Evolutionary conservation across 108 stramenopile genomes (phyloP), one percentile per base, ranked within the genome.

Genomic region (Nitzschia sp.): DNA sequence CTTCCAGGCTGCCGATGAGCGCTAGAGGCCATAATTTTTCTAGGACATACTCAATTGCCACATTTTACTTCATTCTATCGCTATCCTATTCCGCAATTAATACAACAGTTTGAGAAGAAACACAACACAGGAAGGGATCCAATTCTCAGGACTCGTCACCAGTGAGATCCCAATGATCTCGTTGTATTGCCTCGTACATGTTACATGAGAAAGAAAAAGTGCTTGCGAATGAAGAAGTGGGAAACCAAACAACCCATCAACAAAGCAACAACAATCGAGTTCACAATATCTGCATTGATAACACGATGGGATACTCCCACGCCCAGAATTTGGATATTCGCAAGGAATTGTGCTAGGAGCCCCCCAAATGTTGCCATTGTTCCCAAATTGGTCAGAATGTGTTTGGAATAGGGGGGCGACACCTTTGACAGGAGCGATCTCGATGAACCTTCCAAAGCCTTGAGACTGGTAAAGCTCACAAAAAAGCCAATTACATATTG

Each of bases 251-350:
- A 72, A 0, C 39, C 65, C 7, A 80, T 44, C 0, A 85, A 51
- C 53, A 87, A 39, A 21, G 86, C 86, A 21, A 88, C 51, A 37
- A 80, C 79, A 20, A 85, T 63, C 0, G 84, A 78, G 57, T 86
- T 87, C 60, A 91, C 82, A 65, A 91, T 83, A 53, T 91, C 90
- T 11, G 79, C 72, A 51, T 85, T 79, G 71, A 85, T 81, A 17
- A 81, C 54, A 21, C 75, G 71, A 39, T 84, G 81, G 8, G 84
- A 78, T 19, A 81, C 59, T 21, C 80, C 84, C 41, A 91, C 65
- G 15, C 77, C 67, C 50, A 76, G 64, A 26, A 92, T 83, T 68
- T 86, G 75, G 15, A 76, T 20, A 63, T 93, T 84, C 3, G 83
- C 92, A 54, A 86, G 19, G 0, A 90, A 71, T 51, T 89, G 71